Evolutionary conservation across 1,284 basidiomycete genomes (phyloP).

Genomic region (Polyporus tsugae): DNA sequence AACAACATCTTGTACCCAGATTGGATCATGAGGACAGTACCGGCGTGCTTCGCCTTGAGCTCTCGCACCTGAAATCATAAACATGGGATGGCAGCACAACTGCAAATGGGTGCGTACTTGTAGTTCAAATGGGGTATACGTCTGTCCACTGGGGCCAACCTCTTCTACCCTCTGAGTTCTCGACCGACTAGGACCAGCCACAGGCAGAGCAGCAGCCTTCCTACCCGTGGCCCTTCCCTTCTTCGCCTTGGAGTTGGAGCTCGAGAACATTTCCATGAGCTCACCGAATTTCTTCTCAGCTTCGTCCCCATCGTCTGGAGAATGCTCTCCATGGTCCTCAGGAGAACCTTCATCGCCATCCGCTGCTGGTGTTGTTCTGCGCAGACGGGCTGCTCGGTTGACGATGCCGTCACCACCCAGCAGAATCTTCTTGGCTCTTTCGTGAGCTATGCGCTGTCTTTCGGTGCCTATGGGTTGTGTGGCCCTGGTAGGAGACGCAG

Average conservation of each 20-base stretch:
- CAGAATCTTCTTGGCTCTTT: constrained; percentile 64
- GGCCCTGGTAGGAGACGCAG: constrained; percentile 30
- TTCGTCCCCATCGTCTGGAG: constrained; percentile 52
- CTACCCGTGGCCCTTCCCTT: constrained; percentile 38
- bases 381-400: constrained; percentile 9
- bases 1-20: constrained; percentile 92
- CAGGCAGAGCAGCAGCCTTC: constrained; percentile 41
- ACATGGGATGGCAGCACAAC: background rate
- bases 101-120: constrained; percentile 59
- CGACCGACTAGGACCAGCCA: constrained; percentile 41
- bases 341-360: constrained; percentile 35
- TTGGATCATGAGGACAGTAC: constrained; percentile 86
- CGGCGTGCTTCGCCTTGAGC: constrained; percentile 78
- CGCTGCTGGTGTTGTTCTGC: constrained; percentile 32
- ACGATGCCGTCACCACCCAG: constrained; percentile 54
- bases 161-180: constrained; percentile 53
- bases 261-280: constrained; percentile 55
- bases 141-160: constrained; percentile 78
- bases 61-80: constrained; percentile 60
- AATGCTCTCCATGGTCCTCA: constrained; percentile 34
- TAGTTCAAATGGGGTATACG: constrained; percentile 86
- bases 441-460: constrained; percentile 46
- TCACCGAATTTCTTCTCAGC: constrained; percentile 59
- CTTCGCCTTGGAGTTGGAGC: constrained; percentile 46
- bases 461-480: constrained; percentile 34